These are phyloP conservation scores for Elaeagnus macrophylla DNA, from an alignment of 306 rosid species.

Conservation along the genomic window DNA sequence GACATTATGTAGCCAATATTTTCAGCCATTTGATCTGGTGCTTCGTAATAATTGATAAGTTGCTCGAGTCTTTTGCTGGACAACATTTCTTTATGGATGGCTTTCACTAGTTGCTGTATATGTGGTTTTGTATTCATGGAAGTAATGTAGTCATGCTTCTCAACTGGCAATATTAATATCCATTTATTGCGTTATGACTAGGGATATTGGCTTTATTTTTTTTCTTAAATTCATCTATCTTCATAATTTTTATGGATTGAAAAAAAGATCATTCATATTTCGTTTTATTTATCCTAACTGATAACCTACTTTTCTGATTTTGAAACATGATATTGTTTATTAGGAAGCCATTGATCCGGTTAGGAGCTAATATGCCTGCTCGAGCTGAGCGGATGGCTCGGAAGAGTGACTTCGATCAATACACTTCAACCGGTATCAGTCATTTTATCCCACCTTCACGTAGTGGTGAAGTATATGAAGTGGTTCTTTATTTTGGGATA, in stretches of 20 bases:
- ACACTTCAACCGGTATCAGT: conserved; percentile 49
- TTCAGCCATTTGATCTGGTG: conserved; percentile 7
- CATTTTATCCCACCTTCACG: conserved; percentile 62
- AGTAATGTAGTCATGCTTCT: no score
- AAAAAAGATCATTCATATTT: no score
- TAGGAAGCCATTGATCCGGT: conserved; percentile 81
- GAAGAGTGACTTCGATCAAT: conserved; percentile 80
- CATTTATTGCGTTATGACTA: no score
- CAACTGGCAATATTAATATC: no score
- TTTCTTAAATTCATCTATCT: no score
- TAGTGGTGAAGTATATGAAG: conserved; percentile 59
- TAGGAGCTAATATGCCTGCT: conserved; percentile 97
- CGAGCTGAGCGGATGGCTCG: conserved; percentile 86
- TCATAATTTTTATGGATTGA: no score
- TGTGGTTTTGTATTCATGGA: no score
- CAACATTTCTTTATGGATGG: conserved; percentile 30
- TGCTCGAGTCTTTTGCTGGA: neutral
- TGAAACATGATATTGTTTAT: conserved; percentile 4
- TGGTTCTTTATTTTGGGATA: conserved; percentile 77
- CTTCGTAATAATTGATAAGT: no score
- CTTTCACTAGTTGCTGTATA: no score
- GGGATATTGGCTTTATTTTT: no score
- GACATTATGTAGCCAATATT: conserved; percentile 17
- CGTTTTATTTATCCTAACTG: no score
- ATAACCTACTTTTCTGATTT: no score